Conservation (phyloP, 1,284 basidiomycete genomes). For the Sanghuangporus baumii region DNA sequence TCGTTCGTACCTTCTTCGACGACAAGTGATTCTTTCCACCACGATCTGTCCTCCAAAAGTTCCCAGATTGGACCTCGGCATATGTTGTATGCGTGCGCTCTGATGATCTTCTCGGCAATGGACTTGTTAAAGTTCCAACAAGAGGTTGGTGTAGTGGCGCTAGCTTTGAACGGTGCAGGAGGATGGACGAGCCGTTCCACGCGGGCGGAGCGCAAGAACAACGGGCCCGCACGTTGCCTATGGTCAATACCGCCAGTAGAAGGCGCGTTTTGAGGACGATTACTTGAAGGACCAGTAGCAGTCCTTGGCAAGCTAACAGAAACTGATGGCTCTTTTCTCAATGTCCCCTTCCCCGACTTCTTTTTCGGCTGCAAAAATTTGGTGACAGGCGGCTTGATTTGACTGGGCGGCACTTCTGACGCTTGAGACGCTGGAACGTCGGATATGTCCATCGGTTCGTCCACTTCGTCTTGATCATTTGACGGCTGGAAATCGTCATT, state of each 20-base stretch:
- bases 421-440: conserved; percentile 14
- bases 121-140: conserved; percentile 39
- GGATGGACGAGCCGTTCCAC: conserved; percentile 49
- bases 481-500: conserved; percentile 30
- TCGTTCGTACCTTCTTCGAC: conserved; percentile 9
- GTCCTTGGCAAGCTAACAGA: background rate
- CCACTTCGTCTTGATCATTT: conserved; percentile 13
- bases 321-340: conserved; percentile 9
- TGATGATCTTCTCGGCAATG: conserved; percentile 45
- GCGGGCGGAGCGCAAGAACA: conserved; percentile 43
- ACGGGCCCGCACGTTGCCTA: conserved; percentile 57
- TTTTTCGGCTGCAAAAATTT: background rate
- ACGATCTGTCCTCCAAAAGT: conserved; percentile 65
- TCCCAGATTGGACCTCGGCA: conserved; percentile 71
- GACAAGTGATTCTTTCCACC: conserved; percentile 59
- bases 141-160: conserved; percentile 29
- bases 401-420: conserved; percentile 1
- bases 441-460: conserved; percentile 20
- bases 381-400: conserved; percentile 5
- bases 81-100: conserved; percentile 64
- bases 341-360: conserved; percentile 1
- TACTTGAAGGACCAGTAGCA: conserved; percentile 28
- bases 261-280: conserved; percentile 45
- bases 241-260: conserved; percentile 59
- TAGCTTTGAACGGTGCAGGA: conserved; percentile 43